Evolutionary conservation across 768 basidiomycete species (phyloP).

Genomic region (Leccinum pellstonianum): DNA sequence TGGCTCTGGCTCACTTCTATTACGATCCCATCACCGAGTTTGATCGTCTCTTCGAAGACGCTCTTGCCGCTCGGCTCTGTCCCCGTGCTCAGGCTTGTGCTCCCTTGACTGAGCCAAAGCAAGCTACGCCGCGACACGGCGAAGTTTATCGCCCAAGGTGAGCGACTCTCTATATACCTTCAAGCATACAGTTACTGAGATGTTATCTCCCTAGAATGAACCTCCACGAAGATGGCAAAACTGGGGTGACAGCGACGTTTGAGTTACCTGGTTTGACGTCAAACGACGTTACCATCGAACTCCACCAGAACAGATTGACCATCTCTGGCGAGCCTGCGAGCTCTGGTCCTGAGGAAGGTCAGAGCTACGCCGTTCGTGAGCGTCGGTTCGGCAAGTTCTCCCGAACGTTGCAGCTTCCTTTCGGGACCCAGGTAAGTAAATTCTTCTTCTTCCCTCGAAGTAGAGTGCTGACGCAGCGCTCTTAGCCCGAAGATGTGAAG

Average conservation of each 20-base stretch:
- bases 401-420: neutral
- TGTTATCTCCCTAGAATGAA: conserved; percentile 38
- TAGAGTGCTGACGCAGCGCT: neutral
- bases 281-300: conserved; percentile 46
- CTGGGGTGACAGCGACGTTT: conserved; percentile 48
- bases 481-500: conserved; percentile 42
- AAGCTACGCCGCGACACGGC: neutral
- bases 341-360: conserved; percentile 34
- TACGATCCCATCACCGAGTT: conserved; percentile 5
- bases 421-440: neutral
- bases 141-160: conserved; percentile 26
- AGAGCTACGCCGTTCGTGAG: conserved; percentile 31
- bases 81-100: neutral
- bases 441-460: neutral
- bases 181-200: neutral
- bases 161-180: rapidly evolving
- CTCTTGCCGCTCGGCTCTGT: conserved; percentile 25
- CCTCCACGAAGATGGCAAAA: conserved; percentile 43
- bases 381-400: neutral
- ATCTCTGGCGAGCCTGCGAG: conserved; percentile 44
- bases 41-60: conserved; percentile 11
- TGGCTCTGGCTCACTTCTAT: conserved; percentile 4
- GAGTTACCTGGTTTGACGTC: conserved; percentile 56
- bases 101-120: neutral
- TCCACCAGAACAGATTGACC: conserved; percentile 46